Conservation (phyloP, 257 asterid genomes). For the Nicotiana undulata region DNA sequence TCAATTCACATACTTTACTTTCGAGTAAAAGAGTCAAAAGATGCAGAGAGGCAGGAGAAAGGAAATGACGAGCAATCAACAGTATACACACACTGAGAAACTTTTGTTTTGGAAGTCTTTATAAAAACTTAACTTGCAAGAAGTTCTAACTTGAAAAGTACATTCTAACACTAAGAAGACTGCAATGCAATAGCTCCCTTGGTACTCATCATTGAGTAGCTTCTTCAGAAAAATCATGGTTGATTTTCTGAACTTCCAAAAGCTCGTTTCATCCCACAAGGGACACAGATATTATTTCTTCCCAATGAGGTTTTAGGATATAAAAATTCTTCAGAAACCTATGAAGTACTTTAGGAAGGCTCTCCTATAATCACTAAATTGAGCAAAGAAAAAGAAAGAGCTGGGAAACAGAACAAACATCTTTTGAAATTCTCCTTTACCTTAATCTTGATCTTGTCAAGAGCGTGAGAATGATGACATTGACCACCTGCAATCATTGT, state of each 20-base stretch:
- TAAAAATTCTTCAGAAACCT: neutral
- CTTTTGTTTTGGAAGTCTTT: neutral
- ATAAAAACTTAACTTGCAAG: neutral
- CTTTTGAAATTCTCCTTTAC: conserved; percentile 29
- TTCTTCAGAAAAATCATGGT: neutral
- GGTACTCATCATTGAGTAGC: neutral
- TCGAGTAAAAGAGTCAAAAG: neutral
- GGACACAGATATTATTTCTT: neutral
- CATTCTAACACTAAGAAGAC: neutral
- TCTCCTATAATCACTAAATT: neutral
- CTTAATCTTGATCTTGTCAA: conserved; percentile 50
- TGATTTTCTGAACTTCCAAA: neutral
- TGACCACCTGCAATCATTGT: conserved; percentile 50
- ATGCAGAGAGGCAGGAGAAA: neutral
- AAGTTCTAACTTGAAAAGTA: neutral
- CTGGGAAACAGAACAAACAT: neutral
- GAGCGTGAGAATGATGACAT: conserved; percentile 28
- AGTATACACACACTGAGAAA: neutral
- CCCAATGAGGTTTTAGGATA: neutral
- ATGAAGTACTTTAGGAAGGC: neutral
- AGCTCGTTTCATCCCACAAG: neutral
- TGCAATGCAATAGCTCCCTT: neutral
- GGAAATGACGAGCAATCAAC: neutral
- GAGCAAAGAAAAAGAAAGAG: neutral
- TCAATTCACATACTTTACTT: neutral